Base-by-base conservation (phyloP, 306 rosid species). In the Glycyrrhiza uralensis region DNA sequence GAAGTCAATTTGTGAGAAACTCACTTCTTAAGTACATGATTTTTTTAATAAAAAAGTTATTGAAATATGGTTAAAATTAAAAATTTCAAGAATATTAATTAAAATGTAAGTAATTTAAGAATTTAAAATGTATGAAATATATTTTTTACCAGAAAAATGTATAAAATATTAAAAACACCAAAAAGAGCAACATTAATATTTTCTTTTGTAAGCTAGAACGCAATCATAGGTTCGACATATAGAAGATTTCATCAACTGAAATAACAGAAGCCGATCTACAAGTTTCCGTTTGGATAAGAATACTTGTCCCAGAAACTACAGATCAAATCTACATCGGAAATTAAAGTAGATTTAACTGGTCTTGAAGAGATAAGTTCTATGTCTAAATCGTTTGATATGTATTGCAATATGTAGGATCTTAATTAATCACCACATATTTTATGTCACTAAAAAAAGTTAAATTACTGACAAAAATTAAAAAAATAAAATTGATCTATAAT, bases 331-430 rank as follows among this genome's bases (percentile, higher is more conserved):
- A 55, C 9, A 61, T 32, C 0, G 23, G 6, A 68, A 33, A 60
- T 10, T 0, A 0, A 17, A 28, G 6, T 7, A 15, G 44, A 24
- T 5, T 15, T 19, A 18, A 12, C 18, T 2, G 0, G 18, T 47
- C 7, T 38, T 10, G 1, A 55, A 39, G 67, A 71, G 67, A 54
- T 70, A 54, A 58, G 58, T 58, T 19, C 30, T 7, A 10, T 0
- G 68, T 58, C 59, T 33, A 47, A 73, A 61, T 47, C 78, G 60
- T 32, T 72, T 45, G 38, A 58, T 17, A 30, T 26, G 46, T 13
- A 14, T 23, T 11, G n/a, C 29, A 12, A 6, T 6, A 24, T 28
- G 28, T 10, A 4, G 3, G 18, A 49, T 42, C 70, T 65, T 26
- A 23, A 32, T 32, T 32, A 32, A 32, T 32, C 36, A 32, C 0